These are phyloP conservation scores for Botrytis porri DNA, from an alignment of 2,329 filamentous ascomycete genomes.

Conservation along the genomic window DNA sequence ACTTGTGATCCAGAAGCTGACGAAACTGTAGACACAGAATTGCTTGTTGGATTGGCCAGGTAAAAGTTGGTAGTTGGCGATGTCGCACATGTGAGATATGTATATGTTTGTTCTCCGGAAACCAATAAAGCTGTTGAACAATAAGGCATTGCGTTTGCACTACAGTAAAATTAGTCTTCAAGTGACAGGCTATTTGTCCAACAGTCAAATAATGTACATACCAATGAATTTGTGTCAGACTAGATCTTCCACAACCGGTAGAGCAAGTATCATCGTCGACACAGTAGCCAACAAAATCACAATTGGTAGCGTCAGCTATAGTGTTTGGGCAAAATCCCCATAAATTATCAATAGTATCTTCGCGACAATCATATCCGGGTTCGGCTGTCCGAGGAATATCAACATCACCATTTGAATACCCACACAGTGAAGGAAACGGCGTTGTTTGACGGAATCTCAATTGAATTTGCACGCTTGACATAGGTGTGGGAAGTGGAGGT, in stretches of 20 bases:
- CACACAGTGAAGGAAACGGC: neutral
- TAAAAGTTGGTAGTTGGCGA: neutral
- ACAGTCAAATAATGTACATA: neutral
- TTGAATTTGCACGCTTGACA: neutral
- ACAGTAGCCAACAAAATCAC: constrained; percentile 1
- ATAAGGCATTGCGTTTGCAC: neutral
- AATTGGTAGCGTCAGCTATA: neutral
- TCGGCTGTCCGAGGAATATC: neutral
- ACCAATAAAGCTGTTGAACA: neutral
- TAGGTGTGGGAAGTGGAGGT: neutral
- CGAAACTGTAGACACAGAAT: neutral
- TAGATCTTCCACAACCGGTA: neutral
- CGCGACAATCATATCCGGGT: neutral
- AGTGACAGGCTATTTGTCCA: neutral
- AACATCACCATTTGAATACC: neutral
- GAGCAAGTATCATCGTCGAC: neutral
- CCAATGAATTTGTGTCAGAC: neutral
- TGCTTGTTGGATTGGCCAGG: neutral
- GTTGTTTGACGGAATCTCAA: neutral
- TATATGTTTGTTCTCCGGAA: neutral
- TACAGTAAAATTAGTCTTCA: neutral
- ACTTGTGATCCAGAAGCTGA: neutral
- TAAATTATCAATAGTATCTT: neutral
- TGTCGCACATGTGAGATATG: neutral
- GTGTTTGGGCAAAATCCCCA: constrained; percentile 4